A percentile compares a stretch with the other conserved stretches of the same genome.
Conservation (phyloP, 2,329 filamentous ascomycete species). For the Trichoderma simmonsii region DNA sequence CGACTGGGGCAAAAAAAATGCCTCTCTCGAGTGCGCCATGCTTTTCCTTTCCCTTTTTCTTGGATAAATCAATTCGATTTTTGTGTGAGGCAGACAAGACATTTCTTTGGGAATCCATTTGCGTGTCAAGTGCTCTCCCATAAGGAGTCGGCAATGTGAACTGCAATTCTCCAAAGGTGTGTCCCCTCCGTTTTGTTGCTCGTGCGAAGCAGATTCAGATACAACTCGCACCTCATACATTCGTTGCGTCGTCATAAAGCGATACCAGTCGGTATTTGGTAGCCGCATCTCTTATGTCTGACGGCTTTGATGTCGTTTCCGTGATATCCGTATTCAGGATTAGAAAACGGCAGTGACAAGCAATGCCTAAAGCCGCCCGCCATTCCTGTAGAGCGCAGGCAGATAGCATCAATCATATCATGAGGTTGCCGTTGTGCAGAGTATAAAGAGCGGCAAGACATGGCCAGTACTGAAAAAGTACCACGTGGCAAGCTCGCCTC, state of each 20-base stretch:
- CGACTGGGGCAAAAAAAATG: not conserved
- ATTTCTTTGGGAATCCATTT: not conserved
- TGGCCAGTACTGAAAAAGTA: not conserved
- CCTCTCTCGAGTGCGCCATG: not conserved
- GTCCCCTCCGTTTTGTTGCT: not conserved
- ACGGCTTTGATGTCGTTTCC: not conserved
- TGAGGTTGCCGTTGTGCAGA: not conserved
- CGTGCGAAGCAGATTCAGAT: not conserved
- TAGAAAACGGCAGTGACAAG: not conserved
- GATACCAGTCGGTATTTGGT: not conserved
- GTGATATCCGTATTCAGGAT: not conserved
- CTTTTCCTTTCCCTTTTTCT: not conserved
- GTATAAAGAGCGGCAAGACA: not conserved
- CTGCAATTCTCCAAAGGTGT: not conserved
- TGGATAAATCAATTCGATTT: not conserved
- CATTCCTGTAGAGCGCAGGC: not conserved
- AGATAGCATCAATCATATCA: not conserved
- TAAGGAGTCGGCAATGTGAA: not conserved
- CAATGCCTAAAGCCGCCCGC: not conserved
- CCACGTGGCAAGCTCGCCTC: not conserved
- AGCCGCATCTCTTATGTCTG: not conserved
- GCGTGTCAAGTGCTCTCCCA: not conserved
- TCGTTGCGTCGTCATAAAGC: not conserved
- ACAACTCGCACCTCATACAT: not conserved
- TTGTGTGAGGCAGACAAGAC: not conserved